These are phyloP conservation scores for Phaeosphaeria sp. DNA, from an alignment of 2,329 filamentous ascomycete species.

Conservation along the genomic window DNA sequence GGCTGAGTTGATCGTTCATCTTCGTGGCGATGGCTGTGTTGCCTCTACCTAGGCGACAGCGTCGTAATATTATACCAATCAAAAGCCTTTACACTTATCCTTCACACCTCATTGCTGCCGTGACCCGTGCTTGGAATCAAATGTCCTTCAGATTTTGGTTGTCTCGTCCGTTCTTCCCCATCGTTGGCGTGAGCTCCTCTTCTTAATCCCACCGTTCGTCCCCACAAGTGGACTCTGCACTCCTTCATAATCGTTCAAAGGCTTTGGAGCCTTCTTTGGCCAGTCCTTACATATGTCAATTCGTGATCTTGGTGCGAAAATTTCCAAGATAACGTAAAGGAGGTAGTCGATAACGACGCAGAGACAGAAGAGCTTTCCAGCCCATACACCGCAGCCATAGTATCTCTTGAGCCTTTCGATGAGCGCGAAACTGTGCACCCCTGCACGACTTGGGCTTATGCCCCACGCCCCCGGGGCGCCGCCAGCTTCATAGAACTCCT, in stretches of 20 bases:
- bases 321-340: constrained; percentile 85
- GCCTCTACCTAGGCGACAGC: constrained; percentile 19
- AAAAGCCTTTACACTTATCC: constrained; percentile 4
- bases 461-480: constrained; percentile 71
- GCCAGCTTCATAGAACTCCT: constrained; percentile 86
- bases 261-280: constrained; percentile 71
- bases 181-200: constrained; percentile 35
- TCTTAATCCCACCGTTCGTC: constrained; percentile 15
- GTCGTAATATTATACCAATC: constrained; percentile 26
- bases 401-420: constrained; percentile 96
- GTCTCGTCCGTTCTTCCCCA: constrained; percentile 31
- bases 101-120: neutral
- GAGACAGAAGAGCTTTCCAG: constrained; percentile 94
- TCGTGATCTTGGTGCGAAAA: constrained; percentile 80
- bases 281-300: constrained; percentile 93
- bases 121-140: neutral
- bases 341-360: constrained; percentile 95
- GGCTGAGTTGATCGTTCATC: constrained; percentile 26
- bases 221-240: neutral
- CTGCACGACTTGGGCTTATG: constrained; percentile 70
- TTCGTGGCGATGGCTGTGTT: constrained; percentile 26
- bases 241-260: neutral
- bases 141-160: constrained; percentile 19
- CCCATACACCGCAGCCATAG: constrained; percentile 98
- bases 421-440: constrained; percentile 84